Base-by-base conservation (phyloP, 805 yeast species). In the Lipomyces chichibuensis region DNA sequence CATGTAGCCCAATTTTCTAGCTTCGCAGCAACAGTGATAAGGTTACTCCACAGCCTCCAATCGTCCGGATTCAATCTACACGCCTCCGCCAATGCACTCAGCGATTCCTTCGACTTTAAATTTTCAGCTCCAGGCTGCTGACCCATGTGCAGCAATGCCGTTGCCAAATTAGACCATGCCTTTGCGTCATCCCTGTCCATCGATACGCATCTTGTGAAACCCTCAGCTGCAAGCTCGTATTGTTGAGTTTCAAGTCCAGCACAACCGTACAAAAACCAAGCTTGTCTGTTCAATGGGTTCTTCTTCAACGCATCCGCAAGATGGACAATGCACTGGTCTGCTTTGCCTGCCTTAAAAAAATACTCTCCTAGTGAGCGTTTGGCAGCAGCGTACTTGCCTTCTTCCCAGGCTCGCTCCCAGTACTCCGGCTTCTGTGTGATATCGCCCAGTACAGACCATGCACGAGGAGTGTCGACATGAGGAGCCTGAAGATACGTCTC, bases 181-280 rank as follows among this genome's bases (percentile, higher is more conserved):
- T 87, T 87, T 1, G 93, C 82, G 74, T 87, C 92, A 0, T 88
- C 83, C 29, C 90, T 96, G 76, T 92, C 97, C 51, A 93, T 76
- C 0, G 96, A 82, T 39, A 92, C 93, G 79, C 97, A 92, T 74
- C 98, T 83, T 0, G 97, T 88, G 76, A 95, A 93, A 0, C 97
- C 97, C 75, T 91, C 96, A 0, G 96, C 88, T 0, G 98, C 97
- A 56, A 90, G 78, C 29, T 87, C 89, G 79, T 84, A 90, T 72
- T 88, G 86, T 7, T 80, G 83, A 14, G 86, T 77, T 75, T 92
- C 97, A 60, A 95, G 80, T 0, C 96, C 97, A 64, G 93, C 81
- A 75, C 97, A 91, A 5, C 98, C 98, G 75, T 93, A 92, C 74
- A 92, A 86, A 76, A 88, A 94, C 97, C 98, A 92, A 46, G 94